phyloP scores from a whole-genome alignment of 305 asterid species.

The Solanum hybrid region DNA sequence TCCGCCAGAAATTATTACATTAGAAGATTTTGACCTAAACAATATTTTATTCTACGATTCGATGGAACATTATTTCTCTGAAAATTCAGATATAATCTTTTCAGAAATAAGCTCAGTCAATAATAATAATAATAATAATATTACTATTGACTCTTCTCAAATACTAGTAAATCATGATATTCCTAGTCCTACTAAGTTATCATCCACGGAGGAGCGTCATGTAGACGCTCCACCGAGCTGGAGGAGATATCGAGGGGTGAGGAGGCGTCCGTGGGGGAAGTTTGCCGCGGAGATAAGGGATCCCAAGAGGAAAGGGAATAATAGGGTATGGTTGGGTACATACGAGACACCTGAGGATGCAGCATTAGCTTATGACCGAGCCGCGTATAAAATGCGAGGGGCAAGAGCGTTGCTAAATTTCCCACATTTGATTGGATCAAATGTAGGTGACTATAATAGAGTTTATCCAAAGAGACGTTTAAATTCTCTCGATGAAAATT shows the following conservation, averaged over 20 bases:
- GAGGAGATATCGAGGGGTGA: constrained; percentile 5
- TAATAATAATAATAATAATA: background rate
- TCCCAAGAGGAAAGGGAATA: constrained; percentile 3
- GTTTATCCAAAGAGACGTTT: background rate
- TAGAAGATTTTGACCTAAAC: background rate
- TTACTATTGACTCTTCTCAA: background rate
- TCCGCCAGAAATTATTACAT: background rate
- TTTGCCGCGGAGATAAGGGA: constrained; percentile 14
- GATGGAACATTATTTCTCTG: background rate
- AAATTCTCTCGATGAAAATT: too few species aligned
- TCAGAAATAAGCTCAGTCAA: background rate
- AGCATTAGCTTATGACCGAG: constrained; percentile 8
- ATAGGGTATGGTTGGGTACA: constrained; percentile 12
- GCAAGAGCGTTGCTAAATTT: constrained; percentile 4
- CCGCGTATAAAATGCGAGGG: constrained; percentile 3
- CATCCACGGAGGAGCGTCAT: background rate
- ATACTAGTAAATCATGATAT: too few species aligned
- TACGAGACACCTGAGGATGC: constrained; percentile 14
- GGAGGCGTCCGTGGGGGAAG: constrained; percentile 15
- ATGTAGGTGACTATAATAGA: background rate
- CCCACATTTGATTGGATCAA: background rate
- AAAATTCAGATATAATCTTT: background rate
- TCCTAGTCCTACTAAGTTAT: too few species aligned
- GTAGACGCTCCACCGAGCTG: background rate
- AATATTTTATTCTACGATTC: background rate